Base-by-base conservation (phyloP, 306 rosid genomes). In the Gastrolobium bilobum region DNA sequence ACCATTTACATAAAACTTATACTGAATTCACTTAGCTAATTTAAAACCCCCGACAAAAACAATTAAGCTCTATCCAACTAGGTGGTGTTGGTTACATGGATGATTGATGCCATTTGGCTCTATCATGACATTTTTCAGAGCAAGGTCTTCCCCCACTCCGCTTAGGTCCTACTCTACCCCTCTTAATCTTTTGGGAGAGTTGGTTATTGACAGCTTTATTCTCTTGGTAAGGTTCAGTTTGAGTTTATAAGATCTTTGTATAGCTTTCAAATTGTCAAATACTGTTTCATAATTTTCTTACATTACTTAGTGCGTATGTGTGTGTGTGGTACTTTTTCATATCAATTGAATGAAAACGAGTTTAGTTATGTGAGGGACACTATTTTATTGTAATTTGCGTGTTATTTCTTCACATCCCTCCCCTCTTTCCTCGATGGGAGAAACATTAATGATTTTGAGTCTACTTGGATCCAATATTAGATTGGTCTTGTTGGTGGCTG, bases 381-480 rank as follows among this genome's bases (percentile, higher is more conserved):
- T 65, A 66, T 63, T 29, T 29, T 67, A 26, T 44, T 43, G 74
- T 59, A 68, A 47, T 20, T 20, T 20, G 26, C 26, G 26, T 20
- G 58, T 48, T 10, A 13, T 47, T 31, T 68, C 14, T 34, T 50
- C 5, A 5, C 62, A 3, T 51, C 2, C 6, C 42, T 48, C 34
- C 9, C 71, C 51, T 0, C 53, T 26, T 20, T 30, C 39, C 29
- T 43, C 26, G 8, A 43, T 48, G 46, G 39, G 59, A 48, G 33
- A 66, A 64, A 40, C 50, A 39, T 39, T 60, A 34, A 26, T 35
- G 44, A 34, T 26, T 60, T 3, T 34, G 67, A n/a, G 64, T 58
- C 10, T 34, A 60, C 67, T 10, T 59, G 40, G 34, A 34, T 4
- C 31, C 11, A 38, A 34, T 6, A 20, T 40, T 20, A 39, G 71